These are phyloP conservation scores for Trametes sanguinea DNA, from an alignment of 768 basidiomycete species.

Conservation along the genomic window DNA sequence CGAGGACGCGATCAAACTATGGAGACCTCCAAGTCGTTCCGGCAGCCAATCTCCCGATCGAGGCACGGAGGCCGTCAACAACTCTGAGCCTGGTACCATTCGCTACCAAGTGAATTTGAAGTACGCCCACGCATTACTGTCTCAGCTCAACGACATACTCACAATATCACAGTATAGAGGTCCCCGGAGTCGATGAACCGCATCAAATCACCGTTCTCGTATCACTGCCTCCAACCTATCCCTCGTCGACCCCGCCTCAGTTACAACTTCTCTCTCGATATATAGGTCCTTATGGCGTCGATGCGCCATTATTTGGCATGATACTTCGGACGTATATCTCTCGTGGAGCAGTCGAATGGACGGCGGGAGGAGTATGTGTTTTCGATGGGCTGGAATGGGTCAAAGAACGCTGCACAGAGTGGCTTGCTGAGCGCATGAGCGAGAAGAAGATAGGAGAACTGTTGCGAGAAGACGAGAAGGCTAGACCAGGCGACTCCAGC, in stretches of 20 bases:
- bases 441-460: constrained; percentile 56
- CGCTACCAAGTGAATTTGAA: constrained; percentile 67
- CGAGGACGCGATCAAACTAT: constrained; percentile 61
- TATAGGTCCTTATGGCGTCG: constrained; percentile 76
- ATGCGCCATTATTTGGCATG: constrained; percentile 71
- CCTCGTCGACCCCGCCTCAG: constrained; percentile 69
- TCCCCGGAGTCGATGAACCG: background rate
- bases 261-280: constrained; percentile 85
- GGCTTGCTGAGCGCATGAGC: constrained; percentile 72
- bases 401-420: constrained; percentile 61
- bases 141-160: constrained; percentile 28
- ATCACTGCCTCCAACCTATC: constrained; percentile 57
- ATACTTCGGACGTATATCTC: constrained; percentile 84
- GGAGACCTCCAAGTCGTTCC: constrained; percentile 39
- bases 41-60: constrained; percentile 22
- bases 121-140: constrained; percentile 44
- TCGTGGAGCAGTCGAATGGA: constrained; percentile 74
- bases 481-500: background rate
- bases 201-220: constrained; percentile 39
- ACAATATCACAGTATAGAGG: background rate
- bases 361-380: constrained; percentile 71
- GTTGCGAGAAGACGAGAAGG: constrained; percentile 50
- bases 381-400: constrained; percentile 86
- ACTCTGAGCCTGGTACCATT: constrained; percentile 38
- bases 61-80: constrained; percentile 14